phyloP scores from a whole-genome alignment of 352 stramenopile genomes.

The Phytopythium ostracodes region DNA sequence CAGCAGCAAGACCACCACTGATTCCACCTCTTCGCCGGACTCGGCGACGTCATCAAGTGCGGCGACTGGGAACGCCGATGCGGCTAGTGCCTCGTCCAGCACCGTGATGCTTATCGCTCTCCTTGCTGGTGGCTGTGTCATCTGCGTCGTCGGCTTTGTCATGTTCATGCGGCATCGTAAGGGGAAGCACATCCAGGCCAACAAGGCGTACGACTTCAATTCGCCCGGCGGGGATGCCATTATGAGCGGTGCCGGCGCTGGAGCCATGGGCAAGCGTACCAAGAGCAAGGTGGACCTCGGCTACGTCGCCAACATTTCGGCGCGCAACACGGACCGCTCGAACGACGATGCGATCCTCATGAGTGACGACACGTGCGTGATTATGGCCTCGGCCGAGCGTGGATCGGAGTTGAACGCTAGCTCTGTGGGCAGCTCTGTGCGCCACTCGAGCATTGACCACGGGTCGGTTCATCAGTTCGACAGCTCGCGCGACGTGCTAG shows the following conservation, averaged over 20 bases:
- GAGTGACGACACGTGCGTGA: conserved; percentile 27
- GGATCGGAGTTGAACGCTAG: conserved; percentile 41
- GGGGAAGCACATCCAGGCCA: conserved; percentile 21
- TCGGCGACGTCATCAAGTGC: conserved; percentile 20
- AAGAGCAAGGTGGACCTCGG: conserved; percentile 33
- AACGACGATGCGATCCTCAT: conserved; percentile 21
- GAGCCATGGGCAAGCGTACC: conserved; percentile 1
- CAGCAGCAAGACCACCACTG: background rate
- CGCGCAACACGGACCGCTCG: conserved; percentile 32
- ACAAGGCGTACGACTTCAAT: conserved; percentile 28
- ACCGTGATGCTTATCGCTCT: conserved; percentile 36
- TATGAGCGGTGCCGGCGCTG: conserved; percentile 17
- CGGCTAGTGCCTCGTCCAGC: conserved; percentile 9
- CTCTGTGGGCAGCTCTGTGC: conserved; percentile 16
- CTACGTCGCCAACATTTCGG: conserved; percentile 46
- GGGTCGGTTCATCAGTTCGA: conserved; percentile 26
- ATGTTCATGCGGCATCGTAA: conserved; percentile 50
- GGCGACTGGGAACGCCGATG: conserved; percentile 3
- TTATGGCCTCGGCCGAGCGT: conserved; percentile 34
- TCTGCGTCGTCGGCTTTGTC: conserved; percentile 29
- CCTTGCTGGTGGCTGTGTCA: conserved; percentile 33
- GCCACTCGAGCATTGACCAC: conserved; percentile 13
- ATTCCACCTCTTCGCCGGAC: conserved; percentile 7
- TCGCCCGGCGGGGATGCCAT: conserved; percentile 24
- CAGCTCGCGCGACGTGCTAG: conserved; percentile 1